Conservation (phyloP, 2,329 filamentous ascomycete genomes). For the Aspergillus hortae region DNA sequence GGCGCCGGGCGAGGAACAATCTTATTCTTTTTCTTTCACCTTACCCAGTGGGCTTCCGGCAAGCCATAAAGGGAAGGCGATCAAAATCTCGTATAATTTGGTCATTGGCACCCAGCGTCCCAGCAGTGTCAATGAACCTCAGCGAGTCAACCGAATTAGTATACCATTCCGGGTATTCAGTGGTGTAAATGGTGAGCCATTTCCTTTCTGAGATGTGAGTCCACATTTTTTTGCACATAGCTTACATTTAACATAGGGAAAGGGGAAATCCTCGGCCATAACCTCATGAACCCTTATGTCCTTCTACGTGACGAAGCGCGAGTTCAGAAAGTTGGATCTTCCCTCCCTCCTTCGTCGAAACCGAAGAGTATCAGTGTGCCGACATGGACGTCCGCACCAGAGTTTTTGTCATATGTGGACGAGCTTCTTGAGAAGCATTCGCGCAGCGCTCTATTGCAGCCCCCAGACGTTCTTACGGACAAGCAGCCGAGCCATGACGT, state of each 20-base stretch:
- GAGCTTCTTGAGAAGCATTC: constrained; percentile 61
- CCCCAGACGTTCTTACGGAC: constrained; percentile 72
- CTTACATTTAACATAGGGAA: constrained; percentile 46
- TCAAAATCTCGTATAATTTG: constrained; percentile 89
- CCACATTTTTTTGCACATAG: neutral
- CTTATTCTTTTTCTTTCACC: constrained; percentile 81
- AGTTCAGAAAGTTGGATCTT: constrained; percentile 51
- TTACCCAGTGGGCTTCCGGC: constrained; percentile 88
- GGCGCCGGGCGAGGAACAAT: constrained; percentile 80
- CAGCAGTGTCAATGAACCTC: constrained; percentile 72
- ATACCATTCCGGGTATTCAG: constrained; percentile 90
- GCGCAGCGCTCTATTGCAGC: constrained; percentile 52
- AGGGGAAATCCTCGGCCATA: constrained; percentile 86
- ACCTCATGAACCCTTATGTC: constrained; percentile 91
- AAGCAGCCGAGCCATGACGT: constrained; percentile 51
- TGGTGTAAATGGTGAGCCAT: constrained; percentile 69
- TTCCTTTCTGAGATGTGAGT: neutral
- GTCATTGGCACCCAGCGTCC: constrained; percentile 88
- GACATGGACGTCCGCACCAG: constrained; percentile 51
- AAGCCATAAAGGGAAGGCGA: constrained; percentile 83
- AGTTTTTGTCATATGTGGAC: constrained; percentile 75
- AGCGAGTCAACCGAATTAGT: constrained; percentile 80
- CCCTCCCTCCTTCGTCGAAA: constrained; percentile 35
- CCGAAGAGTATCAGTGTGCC: constrained; percentile 38
- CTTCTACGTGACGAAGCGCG: constrained; percentile 78